Conservation (phyloP, 768 basidiomycete species). For the Cyclocybe aegerita region DNA sequence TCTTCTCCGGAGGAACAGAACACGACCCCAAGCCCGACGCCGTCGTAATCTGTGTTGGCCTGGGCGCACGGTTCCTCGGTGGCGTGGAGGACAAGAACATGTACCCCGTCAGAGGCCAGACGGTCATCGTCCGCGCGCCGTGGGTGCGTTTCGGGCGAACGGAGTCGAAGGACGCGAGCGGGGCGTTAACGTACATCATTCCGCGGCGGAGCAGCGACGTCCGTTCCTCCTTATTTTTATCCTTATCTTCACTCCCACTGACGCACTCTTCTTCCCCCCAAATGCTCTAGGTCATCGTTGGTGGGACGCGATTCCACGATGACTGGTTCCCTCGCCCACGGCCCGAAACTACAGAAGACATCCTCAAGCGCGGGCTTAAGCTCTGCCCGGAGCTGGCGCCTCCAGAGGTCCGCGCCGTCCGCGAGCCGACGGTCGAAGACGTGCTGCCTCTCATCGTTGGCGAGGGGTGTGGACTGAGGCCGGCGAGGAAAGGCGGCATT, state of each 20-base stretch:
- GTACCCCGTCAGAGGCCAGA: conserved; percentile 79
- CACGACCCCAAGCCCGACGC: conserved; percentile 43
- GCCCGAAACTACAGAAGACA: conserved; percentile 58
- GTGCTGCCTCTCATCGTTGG: conserved; percentile 46
- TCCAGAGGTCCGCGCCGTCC: conserved; percentile 45
- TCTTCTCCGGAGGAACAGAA: conserved; percentile 27
- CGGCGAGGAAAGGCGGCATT: conserved; percentile 66
- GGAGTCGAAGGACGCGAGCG: conserved; percentile 33
- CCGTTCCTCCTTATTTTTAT: conserved; percentile 7
- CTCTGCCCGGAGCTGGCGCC: conserved; percentile 60
- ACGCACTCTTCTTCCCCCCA: neutral
- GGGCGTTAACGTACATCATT: conserved; percentile 61
- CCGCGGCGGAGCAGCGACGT: conserved; percentile 61
- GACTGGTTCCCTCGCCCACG: conserved; percentile 75
- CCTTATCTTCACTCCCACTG: neutral
- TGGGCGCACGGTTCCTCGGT: conserved; percentile 67
- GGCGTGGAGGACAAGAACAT: conserved; percentile 74
- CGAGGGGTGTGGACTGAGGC: conserved; percentile 63
- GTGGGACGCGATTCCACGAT: conserved; percentile 55
- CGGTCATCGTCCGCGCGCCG: conserved; percentile 69
- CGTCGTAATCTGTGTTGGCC: conserved; percentile 67
- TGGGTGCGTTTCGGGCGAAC: conserved; percentile 60
- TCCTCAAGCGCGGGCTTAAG: conserved; percentile 50
- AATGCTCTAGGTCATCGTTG: conserved; percentile 46
- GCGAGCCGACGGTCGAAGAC: conserved; percentile 50